Base-by-base conservation (phyloP, 164 flowering plant species). In the Macadamia integrifolia region DNA sequence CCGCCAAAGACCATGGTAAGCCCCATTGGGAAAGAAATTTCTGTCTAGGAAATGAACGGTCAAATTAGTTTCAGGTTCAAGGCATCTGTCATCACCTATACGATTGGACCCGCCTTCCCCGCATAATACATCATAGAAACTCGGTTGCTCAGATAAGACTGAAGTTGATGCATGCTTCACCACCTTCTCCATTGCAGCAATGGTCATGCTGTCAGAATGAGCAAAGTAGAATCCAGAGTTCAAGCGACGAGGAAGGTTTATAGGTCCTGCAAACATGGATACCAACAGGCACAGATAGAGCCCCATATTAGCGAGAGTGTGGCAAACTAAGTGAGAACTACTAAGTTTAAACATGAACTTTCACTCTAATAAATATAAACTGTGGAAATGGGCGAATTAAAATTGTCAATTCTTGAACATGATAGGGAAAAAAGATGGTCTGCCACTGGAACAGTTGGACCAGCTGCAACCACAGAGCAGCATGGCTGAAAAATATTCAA, bases 221-320 rank as follows among this genome's bases (percentile, higher is more conserved):
- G 89, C 95, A 81, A 84, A 94, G 76, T 94, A 94, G 81, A 94
- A 94, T 23, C 99, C 97, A 23, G 97, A 94, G 80, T 94, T 94
- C 62, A 89, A 78, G 74, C 95, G 93, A 29, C 92, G 79, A 1
- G 97, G 97, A 70, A 90, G 60, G 76, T 92, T 94, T 64, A 89
- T 88, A 12, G 97, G 88, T 53, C 81, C 96, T 91, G 86, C 76
- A 81, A 43, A 58, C 12, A 61, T 61, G 65, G 44, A 31, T 66
- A 6, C 60, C 5, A 23, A 29, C 29, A 58, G 60, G 18, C 1
- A 28, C 8, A 56, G 18, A 15, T 6, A 23, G 10, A 59, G 14
- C 11, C 11, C 61, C 3, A 9, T 13, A 59, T 30, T 55, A 55
- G 58, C 6, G 8, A 8, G 11, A 35, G 5, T 2, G 15, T 10